Base-by-base conservation (phyloP, 352 stramenopile genomes). In the Phytophthora hybrid region DNA sequence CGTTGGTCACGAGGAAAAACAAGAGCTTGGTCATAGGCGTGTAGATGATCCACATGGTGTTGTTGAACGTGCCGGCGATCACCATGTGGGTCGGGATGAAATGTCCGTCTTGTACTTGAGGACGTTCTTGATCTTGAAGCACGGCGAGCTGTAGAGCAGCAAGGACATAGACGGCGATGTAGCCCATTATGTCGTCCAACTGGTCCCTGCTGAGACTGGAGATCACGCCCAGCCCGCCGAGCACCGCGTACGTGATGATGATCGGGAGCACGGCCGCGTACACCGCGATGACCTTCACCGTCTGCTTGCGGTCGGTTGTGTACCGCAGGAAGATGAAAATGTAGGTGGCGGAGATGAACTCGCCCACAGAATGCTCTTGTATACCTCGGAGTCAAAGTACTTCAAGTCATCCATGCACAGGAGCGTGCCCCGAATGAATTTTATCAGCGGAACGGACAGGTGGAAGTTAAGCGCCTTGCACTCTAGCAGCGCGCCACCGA, bases 371-470 rank as follows among this genome's bases (percentile, higher is more conserved):
- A 96, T 73, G 54, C 81, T 93, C 56, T 78, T 74, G 67, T 84
- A 91, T 8, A 80, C 71, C 21, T 90, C 85, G 0, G 85, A 79
- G 58, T 94, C 84, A 18, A 89, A 81, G 60, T 91, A 87, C 76
- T 98, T 90, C 6, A 99, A 77, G 80, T 99, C 97, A 21, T 93
- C 84, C 29, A 99, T 93, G 14, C 87, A 94, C 55, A 99, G 83
- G 3, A 97, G 98, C 61, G 95, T 98, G 1, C 94, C 97, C 16
- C 99, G 78, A 34, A 99, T 93, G 67, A 99, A 92, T 82, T 99
- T 99, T 76, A 99, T 98, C 44, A 99, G 78, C 31, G 98, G 94
- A 18, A 97, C 79, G 4, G 96, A 93, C 76, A 99, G 87, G 72
- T 99, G 97, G 49, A 97, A 97, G 55, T 92, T 87, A 0, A 99